Evolutionary conservation across 371 early-diverging fungal genomes (phyloP).

Genomic region (Mucor indicus): DNA sequence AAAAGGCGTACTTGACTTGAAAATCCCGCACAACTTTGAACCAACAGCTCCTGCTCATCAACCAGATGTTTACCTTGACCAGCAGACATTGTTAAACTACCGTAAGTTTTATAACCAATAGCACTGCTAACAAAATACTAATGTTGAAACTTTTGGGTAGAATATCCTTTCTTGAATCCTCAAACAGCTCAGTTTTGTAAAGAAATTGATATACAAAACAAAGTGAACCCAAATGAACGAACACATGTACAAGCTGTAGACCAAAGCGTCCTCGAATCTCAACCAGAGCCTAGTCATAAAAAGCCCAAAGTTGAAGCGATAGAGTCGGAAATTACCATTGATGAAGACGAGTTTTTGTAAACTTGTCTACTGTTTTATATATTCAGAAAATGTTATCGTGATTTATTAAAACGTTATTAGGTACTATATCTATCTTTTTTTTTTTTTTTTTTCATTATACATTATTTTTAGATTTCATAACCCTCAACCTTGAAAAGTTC

Average conservation of each 20-base stretch:
- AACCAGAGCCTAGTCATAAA: not conserved
- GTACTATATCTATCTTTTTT: not conserved
- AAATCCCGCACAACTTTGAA: constrained; percentile 66
- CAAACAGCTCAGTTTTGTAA: constrained; percentile 67
- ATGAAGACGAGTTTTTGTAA: constrained; percentile 19
- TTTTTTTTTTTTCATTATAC: constrained; percentile 11
- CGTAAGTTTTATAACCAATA: constrained; percentile 27
- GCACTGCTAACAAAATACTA: not conserved
- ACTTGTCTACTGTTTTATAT: not conserved
- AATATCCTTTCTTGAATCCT: constrained; percentile 55
- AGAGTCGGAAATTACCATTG: constrained; percentile 19
- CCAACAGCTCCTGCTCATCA: constrained; percentile 48
- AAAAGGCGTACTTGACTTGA: constrained; percentile 41
- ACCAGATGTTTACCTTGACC: constrained; percentile 15
- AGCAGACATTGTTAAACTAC: constrained; percentile 18
- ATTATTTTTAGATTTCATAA: constrained; percentile 64
- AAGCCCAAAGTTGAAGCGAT: not conserved
- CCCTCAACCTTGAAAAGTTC: constrained; percentile 86
- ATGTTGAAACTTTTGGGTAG: constrained; percentile 26
- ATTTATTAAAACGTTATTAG: too few relatives aligned
- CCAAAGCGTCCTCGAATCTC: too few relatives aligned
- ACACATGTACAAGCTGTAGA: not conserved
- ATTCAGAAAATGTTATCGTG: not conserved
- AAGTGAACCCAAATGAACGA: constrained; percentile 33
- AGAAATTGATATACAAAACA: constrained; percentile 56